Percentiles rank a stretch among this genome's conserved stretches.
phyloP scores from a whole-genome alignment of 73 alveolate species.

The Paramecium sonneborni region DNA sequence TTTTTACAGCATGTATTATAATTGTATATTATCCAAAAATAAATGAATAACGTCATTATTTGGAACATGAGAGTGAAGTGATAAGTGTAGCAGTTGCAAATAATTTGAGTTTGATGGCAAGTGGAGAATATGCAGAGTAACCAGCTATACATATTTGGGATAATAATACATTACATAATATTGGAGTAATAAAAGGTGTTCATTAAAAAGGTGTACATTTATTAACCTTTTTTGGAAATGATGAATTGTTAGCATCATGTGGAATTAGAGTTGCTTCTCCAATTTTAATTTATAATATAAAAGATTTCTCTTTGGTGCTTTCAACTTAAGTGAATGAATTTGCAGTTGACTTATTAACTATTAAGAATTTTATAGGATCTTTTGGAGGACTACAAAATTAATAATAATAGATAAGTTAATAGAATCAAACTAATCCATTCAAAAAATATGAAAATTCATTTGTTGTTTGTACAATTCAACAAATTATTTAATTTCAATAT shows the following conservation, averaged over 20 bases:
- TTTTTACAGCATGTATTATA: constrained; percentile 89
- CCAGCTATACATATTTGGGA: constrained; percentile 96
- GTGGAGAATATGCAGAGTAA: constrained; percentile 88
- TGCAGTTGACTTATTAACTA: constrained; percentile 62
- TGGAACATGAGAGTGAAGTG: constrained; percentile 92
- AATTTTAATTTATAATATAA: constrained; percentile 54
- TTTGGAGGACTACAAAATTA: constrained; percentile 11
- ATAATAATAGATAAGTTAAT: neutral
- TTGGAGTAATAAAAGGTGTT: constrained; percentile 87
- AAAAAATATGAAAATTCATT: constrained; percentile 61
- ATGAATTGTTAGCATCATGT: constrained; percentile 66
- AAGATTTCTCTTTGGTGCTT: constrained; percentile 58
- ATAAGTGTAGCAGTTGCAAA: constrained; percentile 85
- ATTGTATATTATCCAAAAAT: constrained; percentile 84
- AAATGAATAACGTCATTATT: constrained; percentile 86
- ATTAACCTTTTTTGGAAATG: constrained; percentile 59
- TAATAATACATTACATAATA: constrained; percentile 84
- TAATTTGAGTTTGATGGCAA: constrained; percentile 68
- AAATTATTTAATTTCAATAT: constrained; percentile 49
- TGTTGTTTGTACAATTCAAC: constrained; percentile 50
- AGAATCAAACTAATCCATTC: constrained; percentile 19
- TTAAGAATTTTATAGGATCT: constrained; percentile 55
- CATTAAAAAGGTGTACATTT: constrained; percentile 79
- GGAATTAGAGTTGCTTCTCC: constrained; percentile 66
- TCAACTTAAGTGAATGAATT: constrained; percentile 59